A percentile compares a stretch with the other conserved stretches of the same genome.
phyloP scores from a whole-genome alignment of 306 rosid genomes.

The Urtica urens region DNA sequence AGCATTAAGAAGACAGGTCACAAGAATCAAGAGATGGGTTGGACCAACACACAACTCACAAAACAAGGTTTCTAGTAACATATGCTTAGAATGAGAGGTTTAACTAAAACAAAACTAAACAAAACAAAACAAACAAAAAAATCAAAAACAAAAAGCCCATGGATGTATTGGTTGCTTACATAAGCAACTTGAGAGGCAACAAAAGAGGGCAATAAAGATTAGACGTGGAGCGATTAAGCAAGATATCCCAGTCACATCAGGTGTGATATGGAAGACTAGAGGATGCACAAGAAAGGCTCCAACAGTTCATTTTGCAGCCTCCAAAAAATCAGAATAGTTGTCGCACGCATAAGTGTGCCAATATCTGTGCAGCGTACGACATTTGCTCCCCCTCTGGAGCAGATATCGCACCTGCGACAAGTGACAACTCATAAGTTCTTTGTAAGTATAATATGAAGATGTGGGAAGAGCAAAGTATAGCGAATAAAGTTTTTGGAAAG shows the following conservation, averaged over 20 bases:
- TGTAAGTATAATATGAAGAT: too few relatives aligned
- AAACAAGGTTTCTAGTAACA: neutral
- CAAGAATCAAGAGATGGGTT: conserved; percentile 18
- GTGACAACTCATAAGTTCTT: conserved; percentile 76
- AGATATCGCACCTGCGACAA: conserved; percentile 99
- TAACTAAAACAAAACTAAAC: too few relatives aligned
- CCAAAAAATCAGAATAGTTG: conserved; percentile 91
- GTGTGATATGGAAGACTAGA: conserved; percentile 88
- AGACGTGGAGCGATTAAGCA: conserved; percentile 87
- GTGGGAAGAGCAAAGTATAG: conserved; percentile 30
- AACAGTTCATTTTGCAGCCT: conserved; percentile 99
- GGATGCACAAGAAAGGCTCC: conserved; percentile 97
- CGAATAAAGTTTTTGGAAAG: conserved; percentile 2
- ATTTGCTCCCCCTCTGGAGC: conserved; percentile 99
- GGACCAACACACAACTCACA: too few relatives aligned
- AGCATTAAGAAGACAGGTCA: conserved; percentile 19
- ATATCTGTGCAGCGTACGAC: conserved; percentile 99
- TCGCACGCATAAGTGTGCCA: conserved; percentile 93
- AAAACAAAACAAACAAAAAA: too few relatives aligned
- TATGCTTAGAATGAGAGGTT: conserved; percentile 6
- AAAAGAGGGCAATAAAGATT: conserved; percentile 85
- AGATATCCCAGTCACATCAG: conserved; percentile 91
- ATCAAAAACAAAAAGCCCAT: conserved; percentile 42
- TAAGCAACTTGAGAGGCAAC: conserved; percentile 99
- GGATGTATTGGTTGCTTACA: conserved; percentile 97